Percentiles rank a stretch among this genome's conserved stretches.
These are phyloP conservation scores for Inonotus hispidus DNA, from an alignment of 1,284 basidiomycete genomes.

Conservation along the genomic window DNA sequence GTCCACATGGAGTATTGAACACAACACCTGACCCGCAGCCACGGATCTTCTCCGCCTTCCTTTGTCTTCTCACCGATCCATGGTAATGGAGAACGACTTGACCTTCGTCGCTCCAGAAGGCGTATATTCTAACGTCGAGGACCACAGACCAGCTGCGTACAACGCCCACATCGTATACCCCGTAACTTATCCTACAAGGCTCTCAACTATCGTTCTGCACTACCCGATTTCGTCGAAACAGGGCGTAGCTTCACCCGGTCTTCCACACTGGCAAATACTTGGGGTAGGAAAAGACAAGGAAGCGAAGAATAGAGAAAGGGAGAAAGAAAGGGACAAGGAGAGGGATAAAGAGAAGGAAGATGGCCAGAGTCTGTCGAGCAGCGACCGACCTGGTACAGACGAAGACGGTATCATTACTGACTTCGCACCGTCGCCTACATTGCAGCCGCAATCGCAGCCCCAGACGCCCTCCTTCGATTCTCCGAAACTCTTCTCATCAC, in stretches of 20 bases:
- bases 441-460: conserved; percentile 29
- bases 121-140: conserved; percentile 80
- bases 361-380: conserved; percentile 70
- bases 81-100: conserved; percentile 67
- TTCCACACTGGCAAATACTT: conserved; percentile 52
- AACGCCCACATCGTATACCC: conserved; percentile 43
- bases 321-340: conserved; percentile 37
- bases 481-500: conserved; percentile 40
- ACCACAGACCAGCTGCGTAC: conserved; percentile 59
- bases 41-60: not conserved
- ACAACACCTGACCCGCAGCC: not conserved
- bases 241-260: conserved; percentile 42
- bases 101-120: conserved; percentile 84
- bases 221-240: conserved; percentile 53
- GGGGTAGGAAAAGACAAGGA: conserved; percentile 51
- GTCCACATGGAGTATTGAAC: not conserved
- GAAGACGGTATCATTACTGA: conserved; percentile 44
- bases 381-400: conserved; percentile 47
- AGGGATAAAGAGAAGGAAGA: conserved; percentile 41
- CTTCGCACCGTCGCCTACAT: conserved; percentile 34
- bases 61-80: not conserved
- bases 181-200: conserved; percentile 51
- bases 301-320: conserved; percentile 49
- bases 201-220: conserved; percentile 57
- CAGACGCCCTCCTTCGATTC: conserved; percentile 32